Evolutionary conservation across 2,329 filamentous ascomycete genomes (phyloP), one percentile per base, ranked within the genome.

Genomic region (Trichoderma brevicompactum): DNA sequence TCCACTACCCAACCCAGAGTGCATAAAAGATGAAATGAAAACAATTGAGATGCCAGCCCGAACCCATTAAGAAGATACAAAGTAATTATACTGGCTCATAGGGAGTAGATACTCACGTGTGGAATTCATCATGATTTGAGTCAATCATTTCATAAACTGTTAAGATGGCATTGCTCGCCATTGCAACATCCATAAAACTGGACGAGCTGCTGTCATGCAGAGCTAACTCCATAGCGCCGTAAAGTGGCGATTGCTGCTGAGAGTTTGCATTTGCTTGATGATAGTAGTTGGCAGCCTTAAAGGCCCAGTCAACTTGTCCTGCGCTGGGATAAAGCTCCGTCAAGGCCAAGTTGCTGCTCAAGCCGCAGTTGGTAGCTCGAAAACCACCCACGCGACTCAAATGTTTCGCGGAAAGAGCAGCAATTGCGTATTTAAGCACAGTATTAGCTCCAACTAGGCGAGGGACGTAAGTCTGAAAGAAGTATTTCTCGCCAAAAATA

Each of bases 301-400:
- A 61, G 5, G 58, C 58, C 58, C 58, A 61, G 46, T 61, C 58
- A 13, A 52, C 58, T 17, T 52, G 46, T 4, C 46, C 34, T 34
- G 58, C 36, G 17, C 46, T 48, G 15, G 58, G 58, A 52, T 61
- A 61, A n/a, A 61, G 38, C n/a, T 61, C 58, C n/a, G 58, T 61
- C 36, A 61, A 43, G 7, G 58, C 46, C 15, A 61, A 23, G 10
- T 15, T 41, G 46, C 58, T 61, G 12, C 46, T 40, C 15, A 40
- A 19, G 15, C 58, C 36, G 10, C 46, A 50, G 9, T 52, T 50
- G 6, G 58, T 52, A 4, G 58, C 36, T 34, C 58, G 44, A 41
- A 52, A 61, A 36, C 58, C 58, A 7, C 36, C 58, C 7, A 61
- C 23, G 15, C 52, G 23, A 17, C 58, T 61, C 46, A 61, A 12